Evolutionary conservation across 2,329 filamentous ascomycete genomes (phyloP).

Genomic region (Fusarium pseudocircinatum): DNA sequence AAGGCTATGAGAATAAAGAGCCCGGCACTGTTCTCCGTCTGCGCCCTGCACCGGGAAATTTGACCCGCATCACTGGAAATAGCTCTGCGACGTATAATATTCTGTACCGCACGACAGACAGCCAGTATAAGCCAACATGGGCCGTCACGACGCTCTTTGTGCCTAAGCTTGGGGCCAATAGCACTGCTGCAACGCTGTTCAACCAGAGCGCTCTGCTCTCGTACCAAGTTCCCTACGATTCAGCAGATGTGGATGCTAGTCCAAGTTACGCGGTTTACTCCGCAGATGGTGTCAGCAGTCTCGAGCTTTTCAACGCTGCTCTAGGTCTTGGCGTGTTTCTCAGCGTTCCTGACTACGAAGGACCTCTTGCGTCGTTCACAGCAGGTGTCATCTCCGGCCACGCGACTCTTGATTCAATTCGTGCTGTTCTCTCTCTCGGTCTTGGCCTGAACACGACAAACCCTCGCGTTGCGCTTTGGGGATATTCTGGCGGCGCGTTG

Average conservation of each 20-base stretch:
- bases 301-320: background rate
- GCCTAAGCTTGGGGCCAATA: conserved; percentile 29
- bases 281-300: background rate
- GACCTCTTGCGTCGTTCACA: conserved; percentile 55
- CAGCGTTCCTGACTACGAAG: conserved; percentile 58
- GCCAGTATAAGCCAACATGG: conserved; percentile 37
- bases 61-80: conserved; percentile 32
- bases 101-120: conserved; percentile 40
- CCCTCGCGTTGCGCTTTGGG: conserved; percentile 58
- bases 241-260: conserved; percentile 34
- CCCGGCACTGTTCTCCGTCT: conserved; percentile 40
- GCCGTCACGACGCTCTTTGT: conserved; percentile 38
- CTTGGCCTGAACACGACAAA: conserved; percentile 42
- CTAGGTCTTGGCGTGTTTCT: conserved; percentile 43
- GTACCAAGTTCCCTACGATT: conserved; percentile 39
- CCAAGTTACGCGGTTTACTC: conserved; percentile 33
- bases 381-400: conserved; percentile 56
- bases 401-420: conserved; percentile 56
- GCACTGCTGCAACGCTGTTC: conserved; percentile 12
- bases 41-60: conserved; percentile 36
- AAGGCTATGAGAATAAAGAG: conserved; percentile 22
- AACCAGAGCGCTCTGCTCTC: conserved; percentile 33
- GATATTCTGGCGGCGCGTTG: conserved; percentile 65
- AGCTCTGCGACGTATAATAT: conserved; percentile 36
- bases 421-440: conserved; percentile 51